Base-by-base conservation (phyloP, 768 basidiomycete species). In the Ramaria sp. region DNA sequence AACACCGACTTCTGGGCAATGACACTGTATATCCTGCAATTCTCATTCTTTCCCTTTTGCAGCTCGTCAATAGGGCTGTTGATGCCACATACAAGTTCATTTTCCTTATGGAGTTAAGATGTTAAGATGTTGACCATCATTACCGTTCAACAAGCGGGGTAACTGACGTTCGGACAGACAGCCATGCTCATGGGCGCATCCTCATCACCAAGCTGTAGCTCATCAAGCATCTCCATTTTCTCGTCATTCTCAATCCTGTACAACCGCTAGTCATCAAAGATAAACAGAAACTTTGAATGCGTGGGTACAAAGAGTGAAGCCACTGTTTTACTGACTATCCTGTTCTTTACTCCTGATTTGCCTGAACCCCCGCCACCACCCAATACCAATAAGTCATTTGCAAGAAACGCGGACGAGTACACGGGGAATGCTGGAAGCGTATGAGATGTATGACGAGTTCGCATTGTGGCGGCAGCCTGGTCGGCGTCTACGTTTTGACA, bases 161-260 rank as follows among this genome's bases (percentile, higher is more conserved):
- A 50, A 58, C 70, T 59, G 68, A 87, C 89, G 71, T 81, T 68
- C 9, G 73, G 69, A 66, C 86, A 71, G 12, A 81, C 78, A 17
- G 86, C 84, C 77, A 97, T 84, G 67, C 92, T 95, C 91, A 93
- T 97, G n/a, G 96, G 94, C 4, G 88, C 88, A 70, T 98, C 96
- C 67, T 94, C 94, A 37, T 83, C 86, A 54, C 80, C 84, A 12
- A 99, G 77, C 63, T 90, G 82, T 49, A 83, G 74, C 67, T 96
- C 91, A 62, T 79, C 69, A 24, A 84, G 66, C 1, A 82, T 70
- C 33, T 80, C 71, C 11, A 91, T 67, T 17, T 72, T 69, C 58
- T 79, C 75, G 42, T 79, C 73, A 15, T 76, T 67, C 15, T 72
- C 73, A 54, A 91, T 73, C 48, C 76, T 72, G 67, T 88, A 91